Conservation (phyloP, 495 filamentous ascomycete genomes). For the Pyronema domesticum region DNA sequence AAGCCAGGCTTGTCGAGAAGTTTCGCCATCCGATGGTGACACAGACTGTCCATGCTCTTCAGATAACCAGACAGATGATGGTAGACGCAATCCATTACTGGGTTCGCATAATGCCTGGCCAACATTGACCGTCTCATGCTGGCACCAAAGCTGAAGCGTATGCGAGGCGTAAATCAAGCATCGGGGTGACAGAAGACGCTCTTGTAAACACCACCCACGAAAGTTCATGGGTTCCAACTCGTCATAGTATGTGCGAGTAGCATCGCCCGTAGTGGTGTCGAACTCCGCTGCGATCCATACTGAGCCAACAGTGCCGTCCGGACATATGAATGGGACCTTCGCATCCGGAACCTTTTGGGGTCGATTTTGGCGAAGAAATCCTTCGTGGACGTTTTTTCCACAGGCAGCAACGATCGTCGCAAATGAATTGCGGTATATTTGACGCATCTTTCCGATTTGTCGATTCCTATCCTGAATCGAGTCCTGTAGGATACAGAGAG, state of each 20-base stretch:
- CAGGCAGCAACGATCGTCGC: conserved; percentile 24
- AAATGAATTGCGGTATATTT: conserved; percentile 21
- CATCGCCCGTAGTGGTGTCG: not conserved
- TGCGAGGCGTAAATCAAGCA: conserved; percentile 23
- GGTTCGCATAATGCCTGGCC: conserved; percentile 14
- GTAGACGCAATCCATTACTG: not conserved
- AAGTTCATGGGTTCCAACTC: conserved; percentile 16
- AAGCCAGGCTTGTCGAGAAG: not conserved
- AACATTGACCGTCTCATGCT: conserved; percentile 17
- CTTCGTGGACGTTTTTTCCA: conserved; percentile 16
- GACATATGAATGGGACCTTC: not conserved
- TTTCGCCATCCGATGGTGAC: not conserved
- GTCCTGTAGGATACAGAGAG: conserved; percentile 26
- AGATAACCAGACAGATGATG: not conserved
- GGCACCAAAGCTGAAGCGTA: conserved; percentile 19
- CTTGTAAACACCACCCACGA: conserved; percentile 24
- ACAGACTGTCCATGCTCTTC: not conserved
- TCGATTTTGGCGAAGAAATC: conserved; percentile 16
- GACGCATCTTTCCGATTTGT: conserved; percentile 23
- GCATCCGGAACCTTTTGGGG: not conserved
- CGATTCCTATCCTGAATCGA: conserved; percentile 18
- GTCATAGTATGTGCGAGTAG: not conserved
- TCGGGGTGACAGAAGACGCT: conserved; percentile 21
- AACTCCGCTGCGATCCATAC: not conserved
- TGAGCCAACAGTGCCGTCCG: not conserved